Percentiles rank a stretch among this genome's conserved stretches.
Conservation (phyloP, 2,329 filamentous ascomycete genomes). For the Leptographium flavum region DNA sequence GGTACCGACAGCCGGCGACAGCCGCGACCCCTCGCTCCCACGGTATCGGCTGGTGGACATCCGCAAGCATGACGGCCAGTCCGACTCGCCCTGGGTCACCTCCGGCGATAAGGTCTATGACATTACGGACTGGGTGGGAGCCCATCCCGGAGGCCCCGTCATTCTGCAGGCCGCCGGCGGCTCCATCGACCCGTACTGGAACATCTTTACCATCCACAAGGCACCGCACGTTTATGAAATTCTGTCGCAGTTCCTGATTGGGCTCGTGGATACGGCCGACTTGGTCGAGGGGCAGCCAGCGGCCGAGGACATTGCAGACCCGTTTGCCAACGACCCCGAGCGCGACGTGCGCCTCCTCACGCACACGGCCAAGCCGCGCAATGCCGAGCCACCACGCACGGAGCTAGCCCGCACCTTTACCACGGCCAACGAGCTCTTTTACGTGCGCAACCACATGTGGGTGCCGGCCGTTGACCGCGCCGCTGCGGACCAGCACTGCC, state of each 20-base stretch:
- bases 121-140: constrained; percentile 53
- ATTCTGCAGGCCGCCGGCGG: constrained; percentile 52
- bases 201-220: constrained; percentile 57
- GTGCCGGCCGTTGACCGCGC: constrained; percentile 32
- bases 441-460: constrained; percentile 51
- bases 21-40: constrained; percentile 12
- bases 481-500: constrained; percentile 22
- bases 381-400: constrained; percentile 42
- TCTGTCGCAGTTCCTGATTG: constrained; percentile 49
- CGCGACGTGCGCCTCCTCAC: constrained; percentile 36
- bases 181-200: constrained; percentile 53
- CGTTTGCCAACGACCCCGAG: constrained; percentile 38
- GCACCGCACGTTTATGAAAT: constrained; percentile 49
- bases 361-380: constrained; percentile 41
- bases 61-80: constrained; percentile 10
- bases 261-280: constrained; percentile 43
- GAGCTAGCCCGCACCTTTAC: constrained; percentile 34
- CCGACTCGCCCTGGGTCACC: constrained; percentile 43
- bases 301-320: constrained; percentile 42
- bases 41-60: constrained; percentile 13
- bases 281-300: constrained; percentile 40
- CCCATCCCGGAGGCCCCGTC: constrained; percentile 53
- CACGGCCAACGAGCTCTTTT: constrained; percentile 42
- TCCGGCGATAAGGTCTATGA: constrained; percentile 52
- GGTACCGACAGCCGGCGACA: constrained; percentile 1